Base-by-base conservation (phyloP, 139 green algal species). In the Monoraphidium neglectum region DNA sequence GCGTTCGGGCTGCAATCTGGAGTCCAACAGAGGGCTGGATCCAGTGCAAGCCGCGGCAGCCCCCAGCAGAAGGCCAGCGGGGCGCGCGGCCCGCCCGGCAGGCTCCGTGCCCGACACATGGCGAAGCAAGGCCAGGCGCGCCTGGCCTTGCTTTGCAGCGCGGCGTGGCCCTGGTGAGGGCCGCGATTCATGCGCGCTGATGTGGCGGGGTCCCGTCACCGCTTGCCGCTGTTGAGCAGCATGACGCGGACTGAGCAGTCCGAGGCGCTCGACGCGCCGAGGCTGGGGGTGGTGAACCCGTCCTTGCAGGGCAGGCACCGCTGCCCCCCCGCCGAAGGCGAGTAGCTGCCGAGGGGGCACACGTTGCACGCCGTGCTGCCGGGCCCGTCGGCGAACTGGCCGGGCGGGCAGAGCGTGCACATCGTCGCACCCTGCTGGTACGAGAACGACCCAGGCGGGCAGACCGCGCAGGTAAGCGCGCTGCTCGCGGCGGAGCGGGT, bases 261-360 rank as follows among this genome's bases (percentile, higher is more conserved):
- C 18, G 5, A 8, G 21, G 33, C 62, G 33, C 62, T 70, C 8
- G 62, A 47, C 6, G 62, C 62, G 33, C 62, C 62, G 6, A 30
- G 8, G 21, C 21, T 43, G 4, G 33, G 8, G 35, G 75, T 80
- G 0, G 75, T 80, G 16, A 80, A 75, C 3, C 75, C 75, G 21
- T 53, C 65, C 12, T 61, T 68, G 43, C 75, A 80, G 8, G 65
- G 65, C 54, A 80, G 49, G 66, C 75, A 80, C 54, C 75, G 36
- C 21, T 28, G 68, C 53, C 65, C 69, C 37, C 75, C 75, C 18
- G 56, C 65, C 12, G n/a, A 36, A 1, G 75, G 63, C 30, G 47
- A 43, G 56, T 76, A 80, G 32, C 65, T 80, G 30, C 65, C 75
- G 21, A 80, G 37, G 32, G 75, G 75, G 40, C 75, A 80, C 30